Percentiles rank a stretch among this genome's conserved stretches.
These are phyloP conservation scores for Rhizoclosmatium sp. DNA, from an alignment of 192 early-diverging fungal species.

Conservation along the genomic window DNA sequence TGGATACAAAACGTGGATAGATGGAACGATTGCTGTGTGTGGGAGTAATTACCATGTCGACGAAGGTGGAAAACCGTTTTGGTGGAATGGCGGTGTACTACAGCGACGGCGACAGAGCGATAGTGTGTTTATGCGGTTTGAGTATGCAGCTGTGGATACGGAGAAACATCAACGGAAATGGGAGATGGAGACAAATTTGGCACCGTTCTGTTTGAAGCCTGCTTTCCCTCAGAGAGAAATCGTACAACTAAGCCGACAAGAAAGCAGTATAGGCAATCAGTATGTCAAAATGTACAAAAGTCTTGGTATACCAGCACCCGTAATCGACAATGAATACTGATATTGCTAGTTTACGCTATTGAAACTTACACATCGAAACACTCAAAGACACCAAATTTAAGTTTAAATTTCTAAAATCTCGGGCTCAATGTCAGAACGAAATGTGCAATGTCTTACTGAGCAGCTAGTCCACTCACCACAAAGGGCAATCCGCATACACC, in stretches of 20 bases:
- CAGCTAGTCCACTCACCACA: too few relatives aligned
- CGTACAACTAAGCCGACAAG: background rate
- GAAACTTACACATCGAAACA: too few relatives aligned
- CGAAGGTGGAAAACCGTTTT: slow-evolving; percentile 39
- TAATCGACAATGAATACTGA: too few relatives aligned
- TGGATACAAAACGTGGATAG: slow-evolving; percentile 45
- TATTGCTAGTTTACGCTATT: too few relatives aligned
- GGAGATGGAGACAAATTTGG: slow-evolving; percentile 36
- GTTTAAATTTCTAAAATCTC: too few relatives aligned
- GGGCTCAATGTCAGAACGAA: too few relatives aligned
- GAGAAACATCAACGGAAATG: slow-evolving; percentile 15
- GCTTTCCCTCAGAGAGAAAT: slow-evolving; percentile 10
- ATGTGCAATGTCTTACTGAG: too few relatives aligned
- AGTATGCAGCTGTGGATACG: slow-evolving; percentile 17
- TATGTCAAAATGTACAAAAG: background rate
- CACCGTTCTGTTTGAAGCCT: slow-evolving; percentile 46
- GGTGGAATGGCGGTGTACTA: slow-evolving; percentile 56
- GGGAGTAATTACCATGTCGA: slow-evolving; percentile 44
- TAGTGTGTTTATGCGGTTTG: slow-evolving; percentile 3
- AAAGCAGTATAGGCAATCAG: background rate
- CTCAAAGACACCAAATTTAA: too few relatives aligned
- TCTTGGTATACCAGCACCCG: too few relatives aligned
- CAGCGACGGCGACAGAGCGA: slow-evolving; percentile 34
- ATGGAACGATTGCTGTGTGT: slow-evolving; percentile 28
- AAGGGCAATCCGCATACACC: too few relatives aligned